Evolutionary conservation across 495 filamentous ascomycete species (phyloP).

Genomic region (Tirmania nivea): DNA sequence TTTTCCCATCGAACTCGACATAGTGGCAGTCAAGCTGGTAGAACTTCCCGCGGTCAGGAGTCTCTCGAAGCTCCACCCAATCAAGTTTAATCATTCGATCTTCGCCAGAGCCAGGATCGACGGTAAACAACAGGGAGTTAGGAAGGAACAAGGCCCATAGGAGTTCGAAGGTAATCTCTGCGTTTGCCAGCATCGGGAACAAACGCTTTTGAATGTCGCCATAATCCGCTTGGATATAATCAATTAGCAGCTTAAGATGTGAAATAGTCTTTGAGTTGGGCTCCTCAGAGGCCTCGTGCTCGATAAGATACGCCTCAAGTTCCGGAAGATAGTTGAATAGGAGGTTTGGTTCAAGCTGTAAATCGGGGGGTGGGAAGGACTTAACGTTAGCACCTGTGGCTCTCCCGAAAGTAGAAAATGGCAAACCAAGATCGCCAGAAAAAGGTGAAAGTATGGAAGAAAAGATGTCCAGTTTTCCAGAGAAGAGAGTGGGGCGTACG

Average conservation of each 20-base stretch:
- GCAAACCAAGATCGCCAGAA: constrained; percentile 2
- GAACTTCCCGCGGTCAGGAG: constrained; percentile 11
- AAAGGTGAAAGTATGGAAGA: background rate
- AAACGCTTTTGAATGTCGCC: constrained; percentile 20
- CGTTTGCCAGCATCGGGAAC: constrained; percentile 21
- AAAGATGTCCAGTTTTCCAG: too few species aligned
- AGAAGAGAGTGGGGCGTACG: constrained; percentile 2
- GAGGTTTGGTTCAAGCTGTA: constrained; percentile 13
- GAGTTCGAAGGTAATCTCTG: constrained; percentile 28
- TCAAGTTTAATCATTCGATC: constrained; percentile 17
- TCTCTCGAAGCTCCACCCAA: constrained; percentile 12
- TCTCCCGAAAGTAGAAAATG: too few species aligned
- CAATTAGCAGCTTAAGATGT: constrained; percentile 24
- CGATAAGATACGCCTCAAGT: constrained; percentile 4
- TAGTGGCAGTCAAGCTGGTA: background rate
- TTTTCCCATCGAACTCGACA: background rate
- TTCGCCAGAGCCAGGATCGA: constrained; percentile 24
- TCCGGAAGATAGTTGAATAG: constrained; percentile 18
- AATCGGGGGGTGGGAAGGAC: background rate
- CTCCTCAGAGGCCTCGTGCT: constrained; percentile 2
- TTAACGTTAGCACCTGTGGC: too few species aligned
- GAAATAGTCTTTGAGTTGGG: constrained; percentile 1
- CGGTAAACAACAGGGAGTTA: constrained; percentile 25
- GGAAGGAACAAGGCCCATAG: constrained; percentile 28
- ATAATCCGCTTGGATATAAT: constrained; percentile 24